Percentiles rank a stretch among this genome's conserved stretches.
Conservation (phyloP, 768 basidiomycete genomes). For the Lactarius indigo region DNA sequence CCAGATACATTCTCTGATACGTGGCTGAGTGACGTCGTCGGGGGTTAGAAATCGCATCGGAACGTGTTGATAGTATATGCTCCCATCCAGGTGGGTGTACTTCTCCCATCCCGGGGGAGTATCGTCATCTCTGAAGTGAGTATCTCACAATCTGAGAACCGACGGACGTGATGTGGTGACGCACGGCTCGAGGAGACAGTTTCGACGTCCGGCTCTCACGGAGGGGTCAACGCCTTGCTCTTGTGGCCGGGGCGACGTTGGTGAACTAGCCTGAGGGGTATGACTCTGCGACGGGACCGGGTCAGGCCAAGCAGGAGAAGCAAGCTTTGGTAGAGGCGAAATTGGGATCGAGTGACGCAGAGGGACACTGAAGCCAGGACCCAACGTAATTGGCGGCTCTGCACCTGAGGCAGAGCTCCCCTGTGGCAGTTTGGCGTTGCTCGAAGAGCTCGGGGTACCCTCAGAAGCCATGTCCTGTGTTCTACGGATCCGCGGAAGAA, state of each 20-base stretch:
- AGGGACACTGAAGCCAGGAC: neutral
- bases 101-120: constrained; percentile 7
- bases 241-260: neutral
- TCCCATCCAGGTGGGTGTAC: constrained; percentile 7
- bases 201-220: neutral
- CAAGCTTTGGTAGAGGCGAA: neutral
- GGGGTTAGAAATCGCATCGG: neutral
- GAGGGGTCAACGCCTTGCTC: neutral
- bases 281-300: neutral
- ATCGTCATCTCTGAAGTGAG: neutral
- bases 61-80: neutral
- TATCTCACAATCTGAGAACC: neutral
- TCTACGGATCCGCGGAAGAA: neutral
- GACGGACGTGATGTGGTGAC: neutral
- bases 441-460: neutral
- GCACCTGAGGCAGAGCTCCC: neutral
- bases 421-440: neutral
- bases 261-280: neutral
- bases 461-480: neutral
- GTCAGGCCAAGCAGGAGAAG: neutral
- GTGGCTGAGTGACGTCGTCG: constrained; percentile 14
- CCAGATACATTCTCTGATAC: constrained; percentile 1
- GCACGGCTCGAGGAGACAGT: constrained; percentile 7
- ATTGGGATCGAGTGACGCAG: neutral
- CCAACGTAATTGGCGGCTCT: neutral